phyloP scores from a whole-genome alignment of 768 basidiomycete species.

The Kwoniella heveanensis region DNA sequence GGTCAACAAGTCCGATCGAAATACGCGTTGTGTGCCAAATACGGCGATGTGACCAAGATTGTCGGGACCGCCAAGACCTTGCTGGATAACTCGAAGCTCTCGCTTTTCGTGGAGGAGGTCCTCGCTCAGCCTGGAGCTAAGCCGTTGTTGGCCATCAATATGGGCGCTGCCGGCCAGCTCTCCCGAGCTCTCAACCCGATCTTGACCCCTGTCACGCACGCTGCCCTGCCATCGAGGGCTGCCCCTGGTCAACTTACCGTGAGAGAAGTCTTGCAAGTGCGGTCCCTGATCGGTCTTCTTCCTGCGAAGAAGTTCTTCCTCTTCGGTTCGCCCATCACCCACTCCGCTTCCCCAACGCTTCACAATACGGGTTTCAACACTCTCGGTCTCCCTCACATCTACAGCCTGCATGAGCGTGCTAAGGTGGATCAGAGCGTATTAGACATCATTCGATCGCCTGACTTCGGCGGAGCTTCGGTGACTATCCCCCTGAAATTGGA shows the following conservation, averaged over 20 bases:
- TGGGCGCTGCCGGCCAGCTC: constrained; percentile 81
- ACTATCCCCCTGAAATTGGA: constrained; percentile 95
- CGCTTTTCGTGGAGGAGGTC: constrained; percentile 67
- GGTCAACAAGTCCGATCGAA: constrained; percentile 67
- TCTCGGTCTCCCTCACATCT: constrained; percentile 81
- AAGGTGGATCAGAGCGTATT: constrained; percentile 69
- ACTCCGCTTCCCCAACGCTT: constrained; percentile 88
- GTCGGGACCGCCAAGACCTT: constrained; percentile 77
- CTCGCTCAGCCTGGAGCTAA: constrained; percentile 62
- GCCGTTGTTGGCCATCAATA: constrained; percentile 92
- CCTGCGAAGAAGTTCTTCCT: constrained; percentile 77
- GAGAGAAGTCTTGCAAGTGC: constrained; percentile 76
- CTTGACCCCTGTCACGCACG: constrained; percentile 88
- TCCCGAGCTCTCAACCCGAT: constrained; percentile 83
- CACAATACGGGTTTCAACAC: constrained; percentile 84
- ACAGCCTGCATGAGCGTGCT: constrained; percentile 74
- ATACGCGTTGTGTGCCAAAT: constrained; percentile 66
- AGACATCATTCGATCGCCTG: constrained; percentile 64
- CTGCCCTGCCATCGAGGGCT: constrained; percentile 77
- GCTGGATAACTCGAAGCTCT: constrained; percentile 77
- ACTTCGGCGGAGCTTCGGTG: constrained; percentile 93
- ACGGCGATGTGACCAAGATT: constrained; percentile 90
- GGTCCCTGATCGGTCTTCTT: constrained; percentile 77
- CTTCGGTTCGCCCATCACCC: constrained; percentile 82
- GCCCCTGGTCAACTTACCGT: constrained; percentile 94